Base-by-base conservation (phyloP, 140 eudicot genomes). In the Stevia rebaudiana region DNA sequence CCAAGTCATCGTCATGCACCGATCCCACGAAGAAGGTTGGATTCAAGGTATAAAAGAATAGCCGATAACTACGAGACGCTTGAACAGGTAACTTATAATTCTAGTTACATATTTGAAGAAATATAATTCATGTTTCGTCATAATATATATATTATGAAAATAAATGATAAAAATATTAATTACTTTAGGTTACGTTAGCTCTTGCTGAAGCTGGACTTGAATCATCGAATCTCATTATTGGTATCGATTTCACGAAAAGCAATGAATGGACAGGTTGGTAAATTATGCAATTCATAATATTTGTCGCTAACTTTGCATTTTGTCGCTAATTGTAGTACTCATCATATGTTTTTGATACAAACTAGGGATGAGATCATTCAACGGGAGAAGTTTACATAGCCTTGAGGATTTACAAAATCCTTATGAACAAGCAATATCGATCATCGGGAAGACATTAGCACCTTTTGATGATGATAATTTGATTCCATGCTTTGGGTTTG, bases 401-500 rank as follows among this genome's bases (percentile, higher is more conserved):
- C 39, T 85, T 6, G 94, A 87, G 9, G 48, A 0, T 16, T 42
- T 25, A 6, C 79, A 69, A 19, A 88, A 88, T 68, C 96, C 96
- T 2, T 88, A 88, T n/a, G 94, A 88, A 52, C 79, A 88, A 73
- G 96, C 96, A 37, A 88, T 88, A 73, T 84, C 87, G 22, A 88
- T 84, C 58, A 78, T 88, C 23, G 96, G 96, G 47, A 56, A 76
- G 51, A 88, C 89, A 0, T 41, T 88, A 40, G 79, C 94, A n/a
- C 77, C 79, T 19, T 88, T 85, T 55, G 94, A 88, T 11, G 96
- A 88, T 57, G 96, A 88, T 66, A 85, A 85, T 65, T 48, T 82
- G 24, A 88, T 88, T 37, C 96, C 96, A 0, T 88, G 96, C 79
- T 88, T 69, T 46, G 96, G 94, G 54, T 88, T 88, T 24, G 94